A percentile compares a stretch with the other conserved stretches of the same genome.
Conservation (phyloP, 2,329 filamentous ascomycete genomes). For the Neurospora sp. region DNA sequence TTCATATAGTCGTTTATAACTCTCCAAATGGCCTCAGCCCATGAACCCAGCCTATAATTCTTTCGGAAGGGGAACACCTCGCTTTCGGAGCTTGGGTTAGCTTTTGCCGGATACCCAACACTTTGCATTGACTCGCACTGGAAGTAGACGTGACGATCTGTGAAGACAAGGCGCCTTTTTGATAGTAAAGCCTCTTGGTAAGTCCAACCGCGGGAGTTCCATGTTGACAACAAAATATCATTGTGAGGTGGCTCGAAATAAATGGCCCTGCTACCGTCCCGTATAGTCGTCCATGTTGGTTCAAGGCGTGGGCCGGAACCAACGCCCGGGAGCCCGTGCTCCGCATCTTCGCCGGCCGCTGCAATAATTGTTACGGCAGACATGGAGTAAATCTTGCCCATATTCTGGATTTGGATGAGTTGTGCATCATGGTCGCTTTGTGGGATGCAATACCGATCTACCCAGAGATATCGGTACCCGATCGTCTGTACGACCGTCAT, state of each 20-base stretch:
- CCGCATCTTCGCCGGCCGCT: slow-evolving; percentile 24
- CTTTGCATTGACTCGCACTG: not conserved
- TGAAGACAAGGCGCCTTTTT: slow-evolving; percentile 3
- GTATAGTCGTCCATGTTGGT: too few relatives aligned
- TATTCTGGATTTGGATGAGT: slow-evolving; percentile 23
- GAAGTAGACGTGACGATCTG: slow-evolving; percentile 5
- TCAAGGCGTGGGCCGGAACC: too few relatives aligned
- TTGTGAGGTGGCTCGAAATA: not conserved
- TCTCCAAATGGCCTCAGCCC: too few relatives aligned
- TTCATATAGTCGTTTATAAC: not conserved
- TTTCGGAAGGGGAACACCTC: not conserved
- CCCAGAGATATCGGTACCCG: slow-evolving; percentile 28
- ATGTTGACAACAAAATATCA: not conserved
- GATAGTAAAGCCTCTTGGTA: slow-evolving; percentile 5
- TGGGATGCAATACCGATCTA: slow-evolving; percentile 27
- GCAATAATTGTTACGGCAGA: slow-evolving; percentile 29
- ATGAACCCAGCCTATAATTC: too few relatives aligned
- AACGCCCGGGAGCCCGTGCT: slow-evolving; percentile 24
- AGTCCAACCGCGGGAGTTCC: not conserved
- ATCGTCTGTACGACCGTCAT: slow-evolving; percentile 22
- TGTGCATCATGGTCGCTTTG: slow-evolving; percentile 12
- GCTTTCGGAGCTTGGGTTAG: too few relatives aligned
- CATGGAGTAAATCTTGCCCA: slow-evolving; percentile 29
- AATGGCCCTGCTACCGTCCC: too few relatives aligned
- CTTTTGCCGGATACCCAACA: too few relatives aligned